Evolutionary conservation across 495 filamentous ascomycete genomes (phyloP).

Genomic region (Penicillium subrubescens): DNA sequence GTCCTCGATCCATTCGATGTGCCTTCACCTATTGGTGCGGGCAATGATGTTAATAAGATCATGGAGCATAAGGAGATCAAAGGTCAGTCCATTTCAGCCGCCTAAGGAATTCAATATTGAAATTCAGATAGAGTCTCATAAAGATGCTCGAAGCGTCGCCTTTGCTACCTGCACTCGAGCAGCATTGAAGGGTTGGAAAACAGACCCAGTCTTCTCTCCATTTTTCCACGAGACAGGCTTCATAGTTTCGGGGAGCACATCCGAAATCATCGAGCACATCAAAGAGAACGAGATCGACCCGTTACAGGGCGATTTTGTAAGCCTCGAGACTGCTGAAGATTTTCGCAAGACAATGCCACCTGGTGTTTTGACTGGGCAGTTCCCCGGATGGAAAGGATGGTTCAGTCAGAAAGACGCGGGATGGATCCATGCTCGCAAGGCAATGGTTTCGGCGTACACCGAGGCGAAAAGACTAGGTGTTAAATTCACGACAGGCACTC

Average conservation of each 20-base stretch:
- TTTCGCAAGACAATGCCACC: conserved; percentile 55
- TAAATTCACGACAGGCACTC: conserved; percentile 42
- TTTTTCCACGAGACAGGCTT: conserved; percentile 55
- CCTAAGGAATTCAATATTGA: not conserved
- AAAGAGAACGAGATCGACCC: conserved; percentile 35
- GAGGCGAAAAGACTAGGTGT: conserved; percentile 50
- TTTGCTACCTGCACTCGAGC: conserved; percentile 38
- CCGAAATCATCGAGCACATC: conserved; percentile 40
- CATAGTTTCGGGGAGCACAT: conserved; percentile 44
- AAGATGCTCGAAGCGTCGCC: conserved; percentile 36
- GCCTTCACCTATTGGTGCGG: conserved; percentile 54
- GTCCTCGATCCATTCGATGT: conserved; percentile 49
- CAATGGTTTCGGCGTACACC: conserved; percentile 44
- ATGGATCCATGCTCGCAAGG: conserved; percentile 54
- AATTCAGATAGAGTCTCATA: conserved; percentile 7
- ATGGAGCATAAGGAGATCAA: conserved; percentile 50
- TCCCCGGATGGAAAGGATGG: conserved; percentile 54
- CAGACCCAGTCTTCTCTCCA: conserved; percentile 48
- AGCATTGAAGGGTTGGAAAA: conserved; percentile 48
- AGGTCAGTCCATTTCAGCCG: conserved; percentile 29
- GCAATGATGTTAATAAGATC: conserved; percentile 61
- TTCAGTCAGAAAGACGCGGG: conserved; percentile 45
- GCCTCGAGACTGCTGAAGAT: conserved; percentile 40
- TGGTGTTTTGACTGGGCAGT: conserved; percentile 52
- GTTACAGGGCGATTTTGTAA: conserved; percentile 25